These are phyloP conservation scores for Diutina sp. DNA, from an alignment of 1,139 yeast genomes.

Conservation along the genomic window DNA sequence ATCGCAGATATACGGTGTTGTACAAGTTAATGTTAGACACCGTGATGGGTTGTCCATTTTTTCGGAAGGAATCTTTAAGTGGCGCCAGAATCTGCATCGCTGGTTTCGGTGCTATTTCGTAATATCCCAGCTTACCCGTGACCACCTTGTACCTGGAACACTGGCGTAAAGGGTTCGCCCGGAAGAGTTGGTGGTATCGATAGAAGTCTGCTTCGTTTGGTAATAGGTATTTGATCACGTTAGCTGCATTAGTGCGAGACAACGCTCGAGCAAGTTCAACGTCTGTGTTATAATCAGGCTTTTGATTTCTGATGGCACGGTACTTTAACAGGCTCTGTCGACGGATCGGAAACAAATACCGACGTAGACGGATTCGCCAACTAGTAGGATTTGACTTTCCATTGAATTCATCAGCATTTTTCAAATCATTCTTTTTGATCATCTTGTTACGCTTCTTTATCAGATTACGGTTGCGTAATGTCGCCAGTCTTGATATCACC, in stretches of 20 bases:
- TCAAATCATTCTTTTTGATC: not conserved
- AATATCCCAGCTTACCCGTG: not conserved
- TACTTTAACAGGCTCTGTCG: not conserved
- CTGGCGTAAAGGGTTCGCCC: not conserved
- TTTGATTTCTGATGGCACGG: not conserved
- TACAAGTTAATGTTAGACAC: conserved; percentile 3
- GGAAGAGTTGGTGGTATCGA: not conserved
- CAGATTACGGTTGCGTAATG: not conserved
- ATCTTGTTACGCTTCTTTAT: not conserved
- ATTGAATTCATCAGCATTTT: not conserved
- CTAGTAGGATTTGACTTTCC: not conserved
- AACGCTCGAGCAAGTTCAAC: not conserved
- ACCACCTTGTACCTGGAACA: not conserved
- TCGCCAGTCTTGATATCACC: not conserved
- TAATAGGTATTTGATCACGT: not conserved
- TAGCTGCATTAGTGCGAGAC: not conserved
- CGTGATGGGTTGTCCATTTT: conserved; percentile 1
- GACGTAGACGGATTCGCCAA: not conserved
- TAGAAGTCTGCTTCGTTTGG: not conserved
- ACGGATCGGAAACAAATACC: not conserved
- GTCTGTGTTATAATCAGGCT: not conserved
- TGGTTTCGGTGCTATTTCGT: not conserved
- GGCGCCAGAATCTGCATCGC: not conserved
- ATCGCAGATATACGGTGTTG: conserved; percentile 11
- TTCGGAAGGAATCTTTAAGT: not conserved